Evolutionary conservation across 306 rosid genomes (phyloP).

Genomic region (Quercus bicolor): DNA sequence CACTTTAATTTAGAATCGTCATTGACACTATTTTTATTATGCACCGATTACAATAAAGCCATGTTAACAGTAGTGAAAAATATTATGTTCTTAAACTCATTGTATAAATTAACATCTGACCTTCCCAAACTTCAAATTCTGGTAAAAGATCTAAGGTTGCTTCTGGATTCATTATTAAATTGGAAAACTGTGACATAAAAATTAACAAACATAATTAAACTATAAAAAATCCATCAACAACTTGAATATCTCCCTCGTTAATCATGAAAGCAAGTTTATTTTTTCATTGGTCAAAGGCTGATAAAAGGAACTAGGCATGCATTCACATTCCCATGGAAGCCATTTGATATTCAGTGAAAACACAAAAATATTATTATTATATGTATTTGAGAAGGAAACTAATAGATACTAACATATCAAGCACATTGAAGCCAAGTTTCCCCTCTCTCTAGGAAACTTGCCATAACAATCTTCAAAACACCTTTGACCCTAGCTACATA

Average conservation of each 20-base stretch:
- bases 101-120: background rate
- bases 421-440: background rate
- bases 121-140: background rate
- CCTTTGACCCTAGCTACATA: background rate
- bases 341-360: background rate
- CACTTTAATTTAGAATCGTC: too few relatives aligned
- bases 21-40: too few relatives aligned
- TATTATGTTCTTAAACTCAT: too few relatives aligned
- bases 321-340: background rate
- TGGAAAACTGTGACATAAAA: background rate
- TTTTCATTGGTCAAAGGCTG: background rate
- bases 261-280: background rate
- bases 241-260: background rate
- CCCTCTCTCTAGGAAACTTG: background rate
- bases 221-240: background rate
- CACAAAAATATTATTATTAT: background rate
- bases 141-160: background rate
- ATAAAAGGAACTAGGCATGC: background rate
- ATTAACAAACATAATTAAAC: background rate
- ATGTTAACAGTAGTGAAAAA: too few relatives aligned
- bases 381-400: background rate
- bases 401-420: background rate
- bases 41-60: too few relatives aligned
- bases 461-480: background rate
- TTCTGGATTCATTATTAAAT: too few relatives aligned